These are phyloP conservation scores for Reticulascus tulasneorum DNA, from an alignment of 2,329 filamentous ascomycete genomes.

Conservation along the genomic window DNA sequence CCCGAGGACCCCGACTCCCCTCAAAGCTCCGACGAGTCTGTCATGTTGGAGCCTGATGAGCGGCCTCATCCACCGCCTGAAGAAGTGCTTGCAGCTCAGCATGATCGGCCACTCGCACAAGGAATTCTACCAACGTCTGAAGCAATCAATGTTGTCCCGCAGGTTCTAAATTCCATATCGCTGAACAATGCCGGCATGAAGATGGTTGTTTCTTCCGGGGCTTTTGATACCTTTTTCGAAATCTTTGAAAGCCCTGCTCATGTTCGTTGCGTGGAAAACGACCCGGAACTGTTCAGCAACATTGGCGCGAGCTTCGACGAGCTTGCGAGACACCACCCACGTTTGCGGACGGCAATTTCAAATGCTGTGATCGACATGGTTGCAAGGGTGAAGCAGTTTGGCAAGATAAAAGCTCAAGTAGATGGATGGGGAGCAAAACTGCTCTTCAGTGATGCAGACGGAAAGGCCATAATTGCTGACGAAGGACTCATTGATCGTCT, in stretches of 20 bases:
- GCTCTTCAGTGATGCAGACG: conserved; percentile 56
- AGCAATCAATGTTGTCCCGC: conserved; percentile 80
- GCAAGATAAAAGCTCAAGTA: conserved; percentile 63
- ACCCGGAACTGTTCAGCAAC: conserved; percentile 63
- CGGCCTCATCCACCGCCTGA: conserved; percentile 51
- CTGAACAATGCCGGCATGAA: conserved; percentile 84
- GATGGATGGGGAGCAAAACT: conserved; percentile 77
- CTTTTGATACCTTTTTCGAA: conserved; percentile 83
- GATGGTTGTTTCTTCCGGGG: conserved; percentile 77
- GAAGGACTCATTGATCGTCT: conserved; percentile 28
- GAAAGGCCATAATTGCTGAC: conserved; percentile 55
- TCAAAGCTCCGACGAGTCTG: conserved; percentile 34
- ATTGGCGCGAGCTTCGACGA: conserved; percentile 90
- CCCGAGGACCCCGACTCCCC: conserved; percentile 19
- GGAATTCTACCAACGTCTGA: conserved; percentile 86
- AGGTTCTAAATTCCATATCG: conserved; percentile 89
- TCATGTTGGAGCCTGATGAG: conserved; percentile 31
- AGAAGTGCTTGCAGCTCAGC: conserved; percentile 34
- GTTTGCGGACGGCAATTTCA: conserved; percentile 73
- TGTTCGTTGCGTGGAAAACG: conserved; percentile 75
- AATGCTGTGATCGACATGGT: conserved; percentile 88
- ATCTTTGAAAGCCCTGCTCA: conserved; percentile 95
- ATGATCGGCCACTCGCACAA: conserved; percentile 46
- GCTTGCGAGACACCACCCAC: conserved; percentile 86
- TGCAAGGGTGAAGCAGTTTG: conserved; percentile 71